Evolutionary conservation across 768 basidiomycete genomes (phyloP).

Genomic region (Lentinula sp.): DNA sequence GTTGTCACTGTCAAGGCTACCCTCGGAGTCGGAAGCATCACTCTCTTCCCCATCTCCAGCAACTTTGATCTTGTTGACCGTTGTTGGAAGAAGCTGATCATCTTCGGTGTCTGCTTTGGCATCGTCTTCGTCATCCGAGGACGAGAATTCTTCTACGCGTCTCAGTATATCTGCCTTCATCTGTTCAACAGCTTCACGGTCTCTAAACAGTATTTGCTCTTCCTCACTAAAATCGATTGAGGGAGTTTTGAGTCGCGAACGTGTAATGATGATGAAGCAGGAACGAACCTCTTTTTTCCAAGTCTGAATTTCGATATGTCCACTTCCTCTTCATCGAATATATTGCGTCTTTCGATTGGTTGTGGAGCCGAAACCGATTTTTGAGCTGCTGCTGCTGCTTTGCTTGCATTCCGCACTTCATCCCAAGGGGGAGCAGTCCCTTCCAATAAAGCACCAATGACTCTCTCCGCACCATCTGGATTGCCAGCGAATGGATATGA

Average conservation of each 20-base stretch:
- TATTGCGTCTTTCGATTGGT: slow-evolving; percentile 49
- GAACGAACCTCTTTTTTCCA: slow-evolving; percentile 59
- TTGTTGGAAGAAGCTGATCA: slow-evolving; percentile 46
- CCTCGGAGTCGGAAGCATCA: slow-evolving; percentile 28
- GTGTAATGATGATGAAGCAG: background rate
- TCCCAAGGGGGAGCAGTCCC: slow-evolving; percentile 50
- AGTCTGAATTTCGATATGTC: slow-evolving; percentile 53
- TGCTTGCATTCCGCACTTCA: slow-evolving; percentile 12
- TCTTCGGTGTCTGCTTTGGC: slow-evolving; percentile 30
- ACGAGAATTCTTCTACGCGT: slow-evolving; percentile 59
- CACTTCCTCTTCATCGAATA: slow-evolving; percentile 70
- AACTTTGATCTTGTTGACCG: slow-evolving; percentile 34
- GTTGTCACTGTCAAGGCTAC: slow-evolving; percentile 25
- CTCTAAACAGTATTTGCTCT: slow-evolving; percentile 37
- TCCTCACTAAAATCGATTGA: slow-evolving; percentile 31
- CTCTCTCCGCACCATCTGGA: slow-evolving; percentile 55
- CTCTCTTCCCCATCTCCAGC: slow-evolving; percentile 56
- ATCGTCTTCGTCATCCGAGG: slow-evolving; percentile 46
- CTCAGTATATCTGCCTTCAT: slow-evolving; percentile 84
- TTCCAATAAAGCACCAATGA: slow-evolving; percentile 71
- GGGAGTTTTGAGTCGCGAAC: background rate
- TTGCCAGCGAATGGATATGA: slow-evolving; percentile 43
- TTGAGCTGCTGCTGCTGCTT: slow-evolving; percentile 16
- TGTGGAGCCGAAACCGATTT: background rate
- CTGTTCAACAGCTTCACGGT: slow-evolving; percentile 55